Base-by-base conservation (phyloP, 1,284 basidiomycete genomes). In the Neonothopanus nambi region DNA sequence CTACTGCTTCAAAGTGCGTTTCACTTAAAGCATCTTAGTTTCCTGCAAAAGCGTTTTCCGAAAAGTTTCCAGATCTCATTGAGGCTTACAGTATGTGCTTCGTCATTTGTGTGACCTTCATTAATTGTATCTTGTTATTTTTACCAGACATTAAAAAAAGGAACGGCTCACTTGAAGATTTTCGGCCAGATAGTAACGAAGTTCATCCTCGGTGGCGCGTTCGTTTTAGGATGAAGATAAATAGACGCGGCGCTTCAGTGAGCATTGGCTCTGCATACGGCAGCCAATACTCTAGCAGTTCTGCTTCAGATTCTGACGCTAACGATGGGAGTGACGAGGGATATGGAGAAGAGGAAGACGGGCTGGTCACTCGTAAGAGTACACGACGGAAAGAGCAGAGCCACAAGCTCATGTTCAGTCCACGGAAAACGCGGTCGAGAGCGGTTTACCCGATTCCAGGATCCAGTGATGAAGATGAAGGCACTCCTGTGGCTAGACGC, bases 171-270 rank as follows among this genome's bases (percentile, higher is more conserved):
- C 68, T 86, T 23, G 66, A 65, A 0, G 62, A 66, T 0, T 90
- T 91, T 64, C 79, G 89, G 61, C 86, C 87, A n/a, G 75, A 77
- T 23, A 79, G 79, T 2, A 57, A 65, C 17, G 75, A 81, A 56
- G 73, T 91, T 5, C 84, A 89, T 60, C 80, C 81, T n/a, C 64
- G 72, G 18, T 82, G 80, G 52, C 83, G 86, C 37, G 63, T 83
- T 51, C 72, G 68, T 58, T 57, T 70, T 24, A 67, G 60, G 15
- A 40, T 72, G 36, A 61, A 55, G 44, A 63, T 72, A 59, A 57
- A 58, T 65, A 79, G 65, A 67, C 70, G 63, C 57, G 66, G 55
- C 37, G 58, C 62, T 51, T 70, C 58, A 38, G 58, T 67, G 21
- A 44, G 37, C 63, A 65, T 26, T 65, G 69, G 68, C 30, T 60